Conservation (phyloP, 495 filamentous ascomycete species). For the Echria macrotheca region DNA sequence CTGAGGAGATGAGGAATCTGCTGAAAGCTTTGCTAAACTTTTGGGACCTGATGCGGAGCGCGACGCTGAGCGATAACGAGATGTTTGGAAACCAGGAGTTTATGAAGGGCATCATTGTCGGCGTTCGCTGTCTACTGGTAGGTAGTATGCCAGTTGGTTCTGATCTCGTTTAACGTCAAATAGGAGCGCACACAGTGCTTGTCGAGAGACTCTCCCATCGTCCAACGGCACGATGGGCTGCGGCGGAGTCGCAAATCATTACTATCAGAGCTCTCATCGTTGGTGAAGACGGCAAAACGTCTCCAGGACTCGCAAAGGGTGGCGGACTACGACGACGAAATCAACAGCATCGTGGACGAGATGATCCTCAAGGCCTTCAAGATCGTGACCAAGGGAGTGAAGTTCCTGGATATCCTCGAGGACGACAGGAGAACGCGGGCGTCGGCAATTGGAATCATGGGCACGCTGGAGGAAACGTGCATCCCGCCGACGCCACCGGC, state of each 20-base stretch:
- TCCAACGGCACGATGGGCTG: conserved; percentile 69
- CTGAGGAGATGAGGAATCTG: conserved; percentile 74
- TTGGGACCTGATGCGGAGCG: conserved; percentile 80
- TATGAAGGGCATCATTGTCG: conserved; percentile 86
- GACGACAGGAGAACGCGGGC: conserved; percentile 52
- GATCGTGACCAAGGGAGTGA: conserved; percentile 83
- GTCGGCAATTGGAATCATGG: conserved; percentile 52
- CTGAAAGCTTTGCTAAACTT: conserved; percentile 84
- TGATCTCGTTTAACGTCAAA: conserved; percentile 8
- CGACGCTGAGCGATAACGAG: conserved; percentile 55
- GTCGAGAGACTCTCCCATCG: conserved; percentile 68
- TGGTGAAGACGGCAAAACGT: conserved; percentile 82
- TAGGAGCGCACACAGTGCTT: conserved; percentile 87
- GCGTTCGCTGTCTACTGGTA: conserved; percentile 85
- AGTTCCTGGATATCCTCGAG: conserved; percentile 86
- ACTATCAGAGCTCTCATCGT: conserved; percentile 77
- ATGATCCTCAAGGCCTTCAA: conserved; percentile 91
- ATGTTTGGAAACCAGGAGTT: conserved; percentile 83
- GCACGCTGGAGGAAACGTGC: conserved; percentile 55
- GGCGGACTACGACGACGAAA: conserved; percentile 47
- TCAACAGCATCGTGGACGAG: conserved; percentile 79
- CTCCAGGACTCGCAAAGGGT: conserved; percentile 60
- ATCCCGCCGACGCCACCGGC: conserved; percentile 70
- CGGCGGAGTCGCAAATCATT: conserved; percentile 78
- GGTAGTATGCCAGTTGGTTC: conserved; percentile 26